Base-by-base conservation (phyloP, 2,329 filamentous ascomycete genomes). In the Verticillium alfalfae region DNA sequence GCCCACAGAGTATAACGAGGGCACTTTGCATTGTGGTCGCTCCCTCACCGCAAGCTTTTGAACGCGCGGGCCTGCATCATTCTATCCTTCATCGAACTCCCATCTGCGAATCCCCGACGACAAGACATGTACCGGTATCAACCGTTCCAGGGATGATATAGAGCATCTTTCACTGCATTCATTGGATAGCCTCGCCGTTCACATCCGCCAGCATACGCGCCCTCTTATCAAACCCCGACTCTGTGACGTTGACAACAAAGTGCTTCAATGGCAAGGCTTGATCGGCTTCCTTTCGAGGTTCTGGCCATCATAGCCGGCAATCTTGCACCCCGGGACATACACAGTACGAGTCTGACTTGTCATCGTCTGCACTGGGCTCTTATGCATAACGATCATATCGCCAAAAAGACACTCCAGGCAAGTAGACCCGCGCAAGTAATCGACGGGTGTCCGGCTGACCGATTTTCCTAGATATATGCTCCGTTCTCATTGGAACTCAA, bases 361-460 rank as follows among this genome's bases (percentile, higher is more conserved):
- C 58, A 62, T 16, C 55, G 62, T 12, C 62, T 60, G 36, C 38
- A 59, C 37, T 38, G 54, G 36, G 52, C 18, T 31, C 56, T 57
- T 54, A 60, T 54, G 57, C 49, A 36, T 31, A 60, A 38, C 18
- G 57, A 54, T 60, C 49, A 31, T 57, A 60, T 45, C 57, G 61
- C n/a, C 59, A 62, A 34, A 54, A 49, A 36, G 34, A 38, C 57
- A 10, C n/a, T 37, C 31, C 34, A 52, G 37, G 54, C 18, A 58
- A 18, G 26, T 31, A 31, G 26, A 31, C 26, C 26, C 26, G 26
- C 26, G 26, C 26, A 31, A 31, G 26, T 31, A 31, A 31, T 31
- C 26, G 26, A 31, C 18, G 18, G 34, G 15, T 52, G 56, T 55
- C 73, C n/a, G 9, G 12, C 45, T 26, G 45, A 52, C n/a, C 10